Base-by-base conservation (phyloP, 2,329 filamentous ascomycete genomes). In the Diplocarpon rosae region DNA sequence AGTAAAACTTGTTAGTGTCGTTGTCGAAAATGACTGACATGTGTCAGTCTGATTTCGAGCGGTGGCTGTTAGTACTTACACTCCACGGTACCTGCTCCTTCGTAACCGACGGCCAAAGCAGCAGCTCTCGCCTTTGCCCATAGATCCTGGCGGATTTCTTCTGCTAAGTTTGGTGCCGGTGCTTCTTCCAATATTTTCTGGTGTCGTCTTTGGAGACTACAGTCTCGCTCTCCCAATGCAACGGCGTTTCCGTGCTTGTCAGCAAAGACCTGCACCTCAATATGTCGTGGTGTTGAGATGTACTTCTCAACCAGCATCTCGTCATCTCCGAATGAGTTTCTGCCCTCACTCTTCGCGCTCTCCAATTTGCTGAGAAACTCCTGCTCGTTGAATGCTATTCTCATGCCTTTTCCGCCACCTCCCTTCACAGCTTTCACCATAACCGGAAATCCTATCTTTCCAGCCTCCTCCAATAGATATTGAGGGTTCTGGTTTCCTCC, bases 101-200 rank as follows among this genome's bases (percentile, higher is more conserved):
- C 82, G 57, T 95, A 95, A n/a, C 78, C 76, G 4, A 93, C 83
- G 3, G 88, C 85, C 11, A 83, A 72, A 2, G 80, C 78, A 1
- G 76, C 73, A 62, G 78, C 72, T 66, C 76, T 62, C 57, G 81
- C 69, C 77, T 78, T 72, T 62, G 76, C 68, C 78, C 78, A 83
- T 5, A 83, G 66, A 51, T 81, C 76, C 38, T 73, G 67, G 28
- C 77, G 66, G 29, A 75, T 77, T 13, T 61, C 68, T 17, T 76
- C 70, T 40, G 75, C 72, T 14, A 83, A 64, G 51, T 77, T 68
- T 3, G 87, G 86, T 12, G 85, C 86, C 0, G 88, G 88, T 2
- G 83, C 88, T 64, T 95, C 88, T 62, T 95, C 88, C 16, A 95
- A 73, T 34, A 94, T 84, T 66, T 95, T 95, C 62, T 95, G 88